A percentile compares a stretch with the other conserved stretches of the same genome.
phyloP scores from a whole-genome alignment of 352 stramenopile species.

The Plasmopara halstedii region DNA sequence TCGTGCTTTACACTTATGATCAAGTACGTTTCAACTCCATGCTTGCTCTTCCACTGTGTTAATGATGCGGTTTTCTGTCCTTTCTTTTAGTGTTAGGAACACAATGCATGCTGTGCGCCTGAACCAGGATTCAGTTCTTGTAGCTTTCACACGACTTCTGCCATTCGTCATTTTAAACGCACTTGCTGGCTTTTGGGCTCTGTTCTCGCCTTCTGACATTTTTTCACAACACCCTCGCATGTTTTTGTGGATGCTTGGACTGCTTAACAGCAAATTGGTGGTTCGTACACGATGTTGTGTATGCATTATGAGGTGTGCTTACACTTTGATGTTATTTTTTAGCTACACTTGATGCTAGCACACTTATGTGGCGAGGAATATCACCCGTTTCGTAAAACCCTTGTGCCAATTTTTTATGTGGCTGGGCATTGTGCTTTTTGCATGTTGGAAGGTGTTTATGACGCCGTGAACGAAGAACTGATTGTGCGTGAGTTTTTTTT shows the following conservation, averaged over 20 bases:
- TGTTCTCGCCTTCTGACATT: slow-evolving; percentile 69
- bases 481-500: slow-evolving; percentile 87
- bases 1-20: slow-evolving; percentile 52
- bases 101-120: slow-evolving; percentile 59
- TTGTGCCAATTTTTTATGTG: slow-evolving; percentile 87
- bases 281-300: slow-evolving; percentile 21
- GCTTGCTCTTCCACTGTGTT: not conserved
- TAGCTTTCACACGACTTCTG: slow-evolving; percentile 69
- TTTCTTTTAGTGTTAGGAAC: slow-evolving; percentile 46
- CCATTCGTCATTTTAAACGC: slow-evolving; percentile 73
- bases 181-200: slow-evolving; percentile 57
- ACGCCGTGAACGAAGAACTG: slow-evolving; percentile 72
- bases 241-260: slow-evolving; percentile 83
- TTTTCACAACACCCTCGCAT: slow-evolving; percentile 63
- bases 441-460: slow-evolving; percentile 77
- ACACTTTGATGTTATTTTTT: not conserved
- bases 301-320: not conserved
- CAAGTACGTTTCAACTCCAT: slow-evolving; percentile 49
- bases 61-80: not conserved
- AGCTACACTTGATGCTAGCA: slow-evolving; percentile 85
- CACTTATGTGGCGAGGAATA: slow-evolving; percentile 84
- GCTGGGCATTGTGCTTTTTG: slow-evolving; percentile 75
- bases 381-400: slow-evolving; percentile 84
- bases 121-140: slow-evolving; percentile 63
- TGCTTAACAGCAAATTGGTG: slow-evolving; percentile 86